Conservation (phyloP, 2,329 filamentous ascomycete species). For the Elsinoe arachidis region DNA sequence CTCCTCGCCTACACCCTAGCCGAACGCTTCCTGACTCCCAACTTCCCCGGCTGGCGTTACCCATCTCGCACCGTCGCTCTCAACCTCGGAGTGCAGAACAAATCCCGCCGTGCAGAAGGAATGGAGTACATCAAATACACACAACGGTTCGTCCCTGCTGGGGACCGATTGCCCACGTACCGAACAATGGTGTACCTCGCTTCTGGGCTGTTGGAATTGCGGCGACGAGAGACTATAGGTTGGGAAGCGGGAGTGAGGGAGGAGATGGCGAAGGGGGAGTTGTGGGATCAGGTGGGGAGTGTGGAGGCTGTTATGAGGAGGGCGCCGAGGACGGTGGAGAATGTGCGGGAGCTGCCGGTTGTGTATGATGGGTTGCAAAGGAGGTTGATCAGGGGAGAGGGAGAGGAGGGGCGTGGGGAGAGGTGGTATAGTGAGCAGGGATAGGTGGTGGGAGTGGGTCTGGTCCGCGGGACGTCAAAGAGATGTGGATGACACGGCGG, state of each 20-base stretch:
- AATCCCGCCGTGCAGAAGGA: conserved; percentile 18
- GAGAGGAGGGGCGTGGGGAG: not conserved
- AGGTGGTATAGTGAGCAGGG: conserved; percentile 6
- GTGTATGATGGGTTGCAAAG: conserved; percentile 25
- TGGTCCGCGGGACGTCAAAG: too few relatives aligned
- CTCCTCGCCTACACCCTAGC: conserved; percentile 64
- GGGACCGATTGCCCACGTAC: conserved; percentile 33
- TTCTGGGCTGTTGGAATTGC: conserved; percentile 29
- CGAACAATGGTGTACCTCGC: conserved; percentile 36
- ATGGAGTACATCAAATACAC: conserved; percentile 23
- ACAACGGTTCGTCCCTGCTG: conserved; percentile 20
- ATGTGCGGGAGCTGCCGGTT: conserved; percentile 38
- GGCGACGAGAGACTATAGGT: conserved; percentile 27
- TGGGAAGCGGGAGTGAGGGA: conserved; percentile 23
- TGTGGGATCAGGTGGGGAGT: conserved; percentile 22
- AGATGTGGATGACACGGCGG: not conserved
- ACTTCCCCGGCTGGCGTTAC: conserved; percentile 64
- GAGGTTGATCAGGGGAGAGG: conserved; percentile 50
- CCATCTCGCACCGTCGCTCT: conserved; percentile 20
- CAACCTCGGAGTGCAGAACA: conserved; percentile 25
- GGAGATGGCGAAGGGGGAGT: conserved; percentile 20
- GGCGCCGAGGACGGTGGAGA: conserved; percentile 33
- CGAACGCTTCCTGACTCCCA: conserved; percentile 68
- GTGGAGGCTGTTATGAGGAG: conserved; percentile 25
- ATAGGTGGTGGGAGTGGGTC: not conserved